phyloP scores from a whole-genome alignment of 768 basidiomycete genomes.

The Lentinula edodes region DNA sequence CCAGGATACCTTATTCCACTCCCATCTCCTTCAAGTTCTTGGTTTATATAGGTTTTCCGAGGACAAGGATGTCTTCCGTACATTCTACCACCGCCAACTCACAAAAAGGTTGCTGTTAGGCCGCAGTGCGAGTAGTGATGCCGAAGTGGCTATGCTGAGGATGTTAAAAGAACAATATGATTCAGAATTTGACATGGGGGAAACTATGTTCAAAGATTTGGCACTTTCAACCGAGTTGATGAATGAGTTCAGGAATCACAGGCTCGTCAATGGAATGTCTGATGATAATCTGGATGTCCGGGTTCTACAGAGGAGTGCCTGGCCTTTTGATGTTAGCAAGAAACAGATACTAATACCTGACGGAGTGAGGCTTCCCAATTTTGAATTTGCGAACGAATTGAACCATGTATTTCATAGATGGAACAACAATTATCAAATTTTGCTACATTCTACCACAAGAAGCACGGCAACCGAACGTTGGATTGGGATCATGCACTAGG shows the following conservation, averaged over 20 bases:
- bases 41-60: slow-evolving; percentile 81
- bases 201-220: slow-evolving; percentile 93
- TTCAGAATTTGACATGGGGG: slow-evolving; percentile 90
- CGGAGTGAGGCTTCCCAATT: slow-evolving; percentile 29
- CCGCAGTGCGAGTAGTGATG: slow-evolving; percentile 80
- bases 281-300: slow-evolving; percentile 54
- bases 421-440: slow-evolving; percentile 62
- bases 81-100: slow-evolving; percentile 83
- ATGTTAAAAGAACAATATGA: slow-evolving; percentile 88
- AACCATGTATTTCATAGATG: slow-evolving; percentile 47
- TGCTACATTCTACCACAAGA: slow-evolving; percentile 65
- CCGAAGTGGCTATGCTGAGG: slow-evolving; percentile 79
- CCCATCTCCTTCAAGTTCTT: slow-evolving; percentile 59
- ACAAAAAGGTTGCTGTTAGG: slow-evolving; percentile 86
- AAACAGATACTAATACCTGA: slow-evolving; percentile 48
- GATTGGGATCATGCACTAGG: slow-evolving; percentile 87
- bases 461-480: slow-evolving; percentile 72
- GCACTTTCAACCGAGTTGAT: slow-evolving; percentile 71
- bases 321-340: slow-evolving; percentile 69
- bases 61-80: slow-evolving; percentile 91
- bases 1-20: slow-evolving; percentile 56
- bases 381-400: background rate
- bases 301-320: slow-evolving; percentile 84
- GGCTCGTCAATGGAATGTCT: slow-evolving; percentile 19
- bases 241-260: slow-evolving; percentile 50